Evolutionary conservation across 1,284 basidiomycete genomes (phyloP).

Genomic region (Austroboletus novae-zelandiae): DNA sequence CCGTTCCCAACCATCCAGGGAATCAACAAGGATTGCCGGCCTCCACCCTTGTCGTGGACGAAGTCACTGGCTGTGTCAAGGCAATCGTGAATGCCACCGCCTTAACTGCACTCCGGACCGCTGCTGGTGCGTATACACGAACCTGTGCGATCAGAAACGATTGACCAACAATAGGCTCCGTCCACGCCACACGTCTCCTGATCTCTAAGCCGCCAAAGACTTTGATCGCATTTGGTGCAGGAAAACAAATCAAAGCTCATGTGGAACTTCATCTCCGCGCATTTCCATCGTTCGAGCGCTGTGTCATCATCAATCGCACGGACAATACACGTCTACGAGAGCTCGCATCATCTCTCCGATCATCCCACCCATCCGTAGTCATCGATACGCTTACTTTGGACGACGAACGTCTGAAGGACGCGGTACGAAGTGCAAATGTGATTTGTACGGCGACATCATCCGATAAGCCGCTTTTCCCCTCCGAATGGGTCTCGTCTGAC

Average conservation of each 20-base stretch:
- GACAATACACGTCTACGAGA: constrained; percentile 38
- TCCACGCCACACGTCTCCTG: constrained; percentile 62
- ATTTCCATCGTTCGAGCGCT: constrained; percentile 53
- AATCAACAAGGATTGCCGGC: constrained; percentile 64
- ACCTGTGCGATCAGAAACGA: neutral
- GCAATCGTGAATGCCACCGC: constrained; percentile 75
- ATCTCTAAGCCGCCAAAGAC: constrained; percentile 40
- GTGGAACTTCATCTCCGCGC: constrained; percentile 58
- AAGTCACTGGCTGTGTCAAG: constrained; percentile 59
- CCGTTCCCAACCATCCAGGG: constrained; percentile 48
- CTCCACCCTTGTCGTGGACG: constrained; percentile 75
- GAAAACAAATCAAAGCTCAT: constrained; percentile 67
- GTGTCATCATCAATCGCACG: constrained; percentile 66
- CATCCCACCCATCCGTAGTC: constrained; percentile 39
- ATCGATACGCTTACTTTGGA: constrained; percentile 27
- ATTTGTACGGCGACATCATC: constrained; percentile 81
- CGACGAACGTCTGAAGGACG: constrained; percentile 13
- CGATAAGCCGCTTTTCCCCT: constrained; percentile 65
- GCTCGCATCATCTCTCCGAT: constrained; percentile 43
- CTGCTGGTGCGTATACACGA: constrained; percentile 54
- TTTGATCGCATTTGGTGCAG: constrained; percentile 75
- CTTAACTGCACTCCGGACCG: constrained; percentile 78
- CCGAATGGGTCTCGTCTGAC: constrained; percentile 55
- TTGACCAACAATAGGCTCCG: constrained; percentile 54
- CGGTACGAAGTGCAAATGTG: constrained; percentile 47